Percentiles rank a stretch among this genome's conserved stretches.
These are phyloP conservation scores for Acrocalymma vagum DNA, from an alignment of 2,329 filamentous ascomycete genomes.

Conservation along the genomic window DNA sequence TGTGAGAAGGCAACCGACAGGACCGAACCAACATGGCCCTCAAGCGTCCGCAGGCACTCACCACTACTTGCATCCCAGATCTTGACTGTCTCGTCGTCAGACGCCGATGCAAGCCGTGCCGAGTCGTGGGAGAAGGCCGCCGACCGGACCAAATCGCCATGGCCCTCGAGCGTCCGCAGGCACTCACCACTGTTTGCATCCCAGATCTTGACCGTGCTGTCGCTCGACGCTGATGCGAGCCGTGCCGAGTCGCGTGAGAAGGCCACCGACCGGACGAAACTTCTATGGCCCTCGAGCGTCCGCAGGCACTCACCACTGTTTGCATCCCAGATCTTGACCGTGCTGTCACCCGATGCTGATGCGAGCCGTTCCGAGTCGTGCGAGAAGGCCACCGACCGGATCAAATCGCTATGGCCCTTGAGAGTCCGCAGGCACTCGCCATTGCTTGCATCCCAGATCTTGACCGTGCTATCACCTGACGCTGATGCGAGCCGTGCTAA, in stretches of 20 bases:
- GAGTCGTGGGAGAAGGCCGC: slow-evolving; percentile 27
- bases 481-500: slow-evolving; percentile 20
- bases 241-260: slow-evolving; percentile 15
- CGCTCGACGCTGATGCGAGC: slow-evolving; percentile 14
- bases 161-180: slow-evolving; percentile 23
- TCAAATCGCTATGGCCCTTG: slow-evolving; percentile 11
- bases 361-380: slow-evolving; percentile 22
- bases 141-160: slow-evolving; percentile 12
- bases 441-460: slow-evolving; percentile 22
- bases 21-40: slow-evolving; percentile 10
- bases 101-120: slow-evolving; percentile 22
- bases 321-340: slow-evolving; percentile 26
- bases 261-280: slow-evolving; percentile 6
- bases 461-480: too few species aligned
- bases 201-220: slow-evolving; percentile 28
- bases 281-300: slow-evolving; percentile 24
- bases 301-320: slow-evolving; percentile 20
- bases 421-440: slow-evolving; percentile 18
- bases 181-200: slow-evolving; percentile 19
- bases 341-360: slow-evolving; percentile 12
- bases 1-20: slow-evolving; percentile 7
- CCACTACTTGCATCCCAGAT: slow-evolving; percentile 24
- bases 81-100: too few species aligned
- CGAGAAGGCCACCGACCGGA: slow-evolving; percentile 20
- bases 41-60: slow-evolving; percentile 16